phyloP scores from a whole-genome alignment of 176 grass and related monocot genomes.

The Aechmea fasciata region DNA sequence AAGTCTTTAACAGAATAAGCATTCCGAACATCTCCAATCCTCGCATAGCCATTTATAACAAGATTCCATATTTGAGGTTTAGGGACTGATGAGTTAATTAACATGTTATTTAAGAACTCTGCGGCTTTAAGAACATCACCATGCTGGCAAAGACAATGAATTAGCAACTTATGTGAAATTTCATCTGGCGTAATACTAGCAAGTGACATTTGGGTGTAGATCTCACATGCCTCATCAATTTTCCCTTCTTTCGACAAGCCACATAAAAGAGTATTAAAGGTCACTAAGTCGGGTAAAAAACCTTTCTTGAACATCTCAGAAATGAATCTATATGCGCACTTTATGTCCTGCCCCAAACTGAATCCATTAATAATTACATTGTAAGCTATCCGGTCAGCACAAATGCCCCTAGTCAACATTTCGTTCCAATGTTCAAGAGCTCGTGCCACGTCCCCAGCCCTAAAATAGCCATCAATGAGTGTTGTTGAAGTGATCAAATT shows the following conservation, averaged over 20 bases:
- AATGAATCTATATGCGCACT: slow-evolving; percentile 22
- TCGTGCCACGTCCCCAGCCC: slow-evolving; percentile 22
- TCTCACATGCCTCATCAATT: slow-evolving; percentile 35
- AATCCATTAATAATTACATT: slow-evolving; percentile 46
- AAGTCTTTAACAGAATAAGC: slow-evolving; percentile 33
- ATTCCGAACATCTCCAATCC: slow-evolving; percentile 19
- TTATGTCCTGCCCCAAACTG: slow-evolving; percentile 23
- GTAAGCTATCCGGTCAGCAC: slow-evolving; percentile 33
- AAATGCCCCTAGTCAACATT: slow-evolving; percentile 21
- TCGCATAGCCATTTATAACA: slow-evolving; percentile 34
- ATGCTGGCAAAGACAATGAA: slow-evolving; percentile 36
- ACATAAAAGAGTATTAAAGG: slow-evolving; percentile 44
- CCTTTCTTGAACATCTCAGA: slow-evolving; percentile 49
- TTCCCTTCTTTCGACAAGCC: slow-evolving; percentile 31
- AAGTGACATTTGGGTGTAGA: slow-evolving; percentile 27
- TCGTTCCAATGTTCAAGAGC: slow-evolving; percentile 31
- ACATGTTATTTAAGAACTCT: slow-evolving; percentile 28
- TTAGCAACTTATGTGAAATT: slow-evolving; percentile 30
- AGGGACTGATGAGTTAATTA: slow-evolving; percentile 19
- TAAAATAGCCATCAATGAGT: slow-evolving; percentile 34
- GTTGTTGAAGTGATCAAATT: slow-evolving; percentile 42
- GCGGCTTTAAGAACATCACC: slow-evolving; percentile 20
- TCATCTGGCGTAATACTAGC: slow-evolving; percentile 30
- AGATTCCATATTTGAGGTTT: slow-evolving; percentile 41
- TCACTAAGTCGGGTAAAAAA: slow-evolving; percentile 28